Conservation (phyloP, 2,329 filamentous ascomycete genomes). For the Stromatinia cepivora region DNA sequence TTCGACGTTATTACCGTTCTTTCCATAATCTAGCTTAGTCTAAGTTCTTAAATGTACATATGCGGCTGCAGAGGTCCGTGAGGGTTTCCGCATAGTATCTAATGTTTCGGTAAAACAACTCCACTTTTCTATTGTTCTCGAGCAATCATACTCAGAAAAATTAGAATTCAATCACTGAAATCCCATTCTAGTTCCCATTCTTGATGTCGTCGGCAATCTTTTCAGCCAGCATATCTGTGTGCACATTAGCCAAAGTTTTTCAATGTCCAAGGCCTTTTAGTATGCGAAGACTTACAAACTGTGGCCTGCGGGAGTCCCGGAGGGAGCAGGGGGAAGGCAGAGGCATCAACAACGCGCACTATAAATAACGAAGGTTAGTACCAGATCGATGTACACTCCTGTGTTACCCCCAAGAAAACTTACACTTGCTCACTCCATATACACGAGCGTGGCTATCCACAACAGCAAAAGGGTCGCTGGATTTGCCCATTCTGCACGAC, state of each 20-base stretch:
- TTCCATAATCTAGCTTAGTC: no score
- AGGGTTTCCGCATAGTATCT: no score
- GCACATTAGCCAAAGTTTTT: no score
- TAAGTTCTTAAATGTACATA: no score
- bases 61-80: no score
- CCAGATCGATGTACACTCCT: neutral
- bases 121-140: no score
- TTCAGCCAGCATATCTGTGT: slow-evolving; percentile 11
- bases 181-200: neutral
- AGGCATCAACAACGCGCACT: neutral
- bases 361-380: no score
- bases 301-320: slow-evolving; percentile 6
- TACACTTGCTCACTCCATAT: slow-evolving; percentile 21
- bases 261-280: no score
- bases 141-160: no score
- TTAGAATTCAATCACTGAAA: no score
- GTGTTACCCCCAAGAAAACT: neutral
- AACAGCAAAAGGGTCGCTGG: slow-evolving; percentile 42
- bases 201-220: slow-evolving; percentile 11
- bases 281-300: neutral
- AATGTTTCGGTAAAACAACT: no score
- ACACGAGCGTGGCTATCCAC: slow-evolving; percentile 30
- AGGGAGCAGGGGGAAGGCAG: neutral
- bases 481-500: slow-evolving; percentile 54
- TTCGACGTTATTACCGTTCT: no score